phyloP scores from a whole-genome alignment of 192 early-diverging fungal genomes.

The Linnemannia zychae region DNA sequence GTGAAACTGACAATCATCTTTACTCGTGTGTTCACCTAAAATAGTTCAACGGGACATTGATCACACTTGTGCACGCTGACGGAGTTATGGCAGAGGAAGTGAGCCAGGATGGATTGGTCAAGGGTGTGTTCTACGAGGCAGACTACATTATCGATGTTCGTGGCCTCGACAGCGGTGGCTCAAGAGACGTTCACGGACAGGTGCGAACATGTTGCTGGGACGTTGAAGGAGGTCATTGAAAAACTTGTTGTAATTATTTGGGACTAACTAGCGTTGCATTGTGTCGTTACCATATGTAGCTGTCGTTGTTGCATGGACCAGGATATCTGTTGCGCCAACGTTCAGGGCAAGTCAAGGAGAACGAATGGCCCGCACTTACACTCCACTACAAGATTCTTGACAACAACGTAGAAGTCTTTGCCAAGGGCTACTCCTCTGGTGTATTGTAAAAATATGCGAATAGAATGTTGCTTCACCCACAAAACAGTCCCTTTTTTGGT shows the following conservation, averaged over 20 bases:
- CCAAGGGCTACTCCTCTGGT: conserved; percentile 69
- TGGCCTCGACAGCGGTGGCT: conserved; percentile 64
- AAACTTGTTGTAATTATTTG: not conserved
- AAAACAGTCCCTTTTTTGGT: not conserved
- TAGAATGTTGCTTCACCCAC: not conserved
- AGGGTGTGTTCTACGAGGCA: conserved; percentile 59
- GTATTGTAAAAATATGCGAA: conserved; percentile 47
- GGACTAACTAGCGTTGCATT: not conserved
- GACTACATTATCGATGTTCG: conserved; percentile 66
- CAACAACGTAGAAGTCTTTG: conserved; percentile 72
- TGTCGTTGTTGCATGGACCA: conserved; percentile 67
- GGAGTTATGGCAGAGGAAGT: conserved; percentile 59
- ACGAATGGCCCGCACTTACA: conserved; percentile 57
- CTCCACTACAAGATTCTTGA: conserved; percentile 72
- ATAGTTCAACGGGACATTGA: conserved; percentile 61
- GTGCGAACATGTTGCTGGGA: conserved; percentile 14
- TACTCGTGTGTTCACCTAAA: not conserved
- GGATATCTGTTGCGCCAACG: conserved; percentile 45
- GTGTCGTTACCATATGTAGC: conserved; percentile 21
- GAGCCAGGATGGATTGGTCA: conserved; percentile 64
- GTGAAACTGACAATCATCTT: no score
- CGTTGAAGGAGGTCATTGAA: not conserved
- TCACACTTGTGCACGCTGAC: conserved; percentile 69
- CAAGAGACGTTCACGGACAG: conserved; percentile 71
- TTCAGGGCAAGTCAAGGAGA: conserved; percentile 44